Conservation (phyloP, 2,329 filamentous ascomycete genomes). For the Neofusicoccum ribis region DNA sequence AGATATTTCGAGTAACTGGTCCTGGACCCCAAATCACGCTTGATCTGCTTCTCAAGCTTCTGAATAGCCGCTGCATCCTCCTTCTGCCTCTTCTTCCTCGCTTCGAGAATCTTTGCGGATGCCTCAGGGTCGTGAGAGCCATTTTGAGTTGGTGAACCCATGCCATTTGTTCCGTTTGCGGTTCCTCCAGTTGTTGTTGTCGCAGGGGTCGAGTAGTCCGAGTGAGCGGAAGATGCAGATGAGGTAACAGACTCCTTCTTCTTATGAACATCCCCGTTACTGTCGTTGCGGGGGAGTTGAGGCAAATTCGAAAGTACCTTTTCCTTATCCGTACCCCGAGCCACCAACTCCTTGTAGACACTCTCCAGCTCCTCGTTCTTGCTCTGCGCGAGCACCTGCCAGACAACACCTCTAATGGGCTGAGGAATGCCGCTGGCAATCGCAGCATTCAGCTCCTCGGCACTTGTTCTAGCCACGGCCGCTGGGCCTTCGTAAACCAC, state of each 20-base stretch:
- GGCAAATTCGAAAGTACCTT: slow-evolving; percentile 28
- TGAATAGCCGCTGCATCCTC: slow-evolving; percentile 72
- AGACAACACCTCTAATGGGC: slow-evolving; percentile 95
- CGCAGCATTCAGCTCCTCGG: slow-evolving; percentile 84
- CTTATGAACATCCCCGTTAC: slow-evolving; percentile 51
- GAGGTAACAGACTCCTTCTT: slow-evolving; percentile 70
- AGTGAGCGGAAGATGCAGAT: slow-evolving; percentile 82
- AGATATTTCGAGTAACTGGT: slow-evolving; percentile 98
- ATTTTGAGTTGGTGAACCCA: slow-evolving; percentile 56
- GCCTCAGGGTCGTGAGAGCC: slow-evolving; percentile 60
- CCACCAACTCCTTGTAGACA: slow-evolving; percentile 80
- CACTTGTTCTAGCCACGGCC: slow-evolving; percentile 81
- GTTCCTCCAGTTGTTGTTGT: slow-evolving; percentile 56
- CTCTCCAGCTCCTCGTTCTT: slow-evolving; percentile 87
- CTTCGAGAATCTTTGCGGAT: slow-evolving; percentile 60
- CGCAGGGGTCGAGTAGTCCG: slow-evolving; percentile 67
- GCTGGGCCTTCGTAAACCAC: slow-evolving; percentile 93
- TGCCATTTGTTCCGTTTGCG: slow-evolving; percentile 33
- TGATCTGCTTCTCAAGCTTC: slow-evolving; percentile 89
- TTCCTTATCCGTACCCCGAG: slow-evolving; percentile 79
- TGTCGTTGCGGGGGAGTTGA: slow-evolving; percentile 12
- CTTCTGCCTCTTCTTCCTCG: slow-evolving; percentile 76
- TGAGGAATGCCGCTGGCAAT: slow-evolving; percentile 93
- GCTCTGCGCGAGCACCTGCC: slow-evolving; percentile 95
- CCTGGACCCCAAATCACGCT: slow-evolving; percentile 83